Evolutionary conservation across 176 grass and related monocot species (phyloP).

Genomic region (Raddia distichophylla): DNA sequence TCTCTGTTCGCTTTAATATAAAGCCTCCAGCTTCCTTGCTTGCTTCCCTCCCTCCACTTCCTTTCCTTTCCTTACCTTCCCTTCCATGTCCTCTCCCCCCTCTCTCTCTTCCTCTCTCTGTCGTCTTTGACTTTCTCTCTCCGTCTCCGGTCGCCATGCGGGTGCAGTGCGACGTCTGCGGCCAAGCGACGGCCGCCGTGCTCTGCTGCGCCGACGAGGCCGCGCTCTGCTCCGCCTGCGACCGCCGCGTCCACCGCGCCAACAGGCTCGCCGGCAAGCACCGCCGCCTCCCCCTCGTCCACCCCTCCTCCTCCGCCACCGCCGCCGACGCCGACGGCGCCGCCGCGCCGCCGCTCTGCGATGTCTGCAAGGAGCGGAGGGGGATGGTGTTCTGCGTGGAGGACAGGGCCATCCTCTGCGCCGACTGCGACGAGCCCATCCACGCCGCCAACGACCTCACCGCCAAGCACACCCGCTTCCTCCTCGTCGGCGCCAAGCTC

Average conservation of each 20-base stretch:
- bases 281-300: slow-evolving; percentile 65
- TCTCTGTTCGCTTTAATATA: neutral
- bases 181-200: slow-evolving; percentile 59
- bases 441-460: slow-evolving; percentile 82
- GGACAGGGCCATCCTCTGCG: slow-evolving; percentile 95
- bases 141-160: slow-evolving; percentile 51
- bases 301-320: neutral
- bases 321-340: too few relatives aligned
- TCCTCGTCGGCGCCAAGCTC: slow-evolving; percentile 77
- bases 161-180: slow-evolving; percentile 84
- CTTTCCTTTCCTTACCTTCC: slow-evolving; percentile 30
- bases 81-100: neutral
- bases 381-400: slow-evolving; percentile 94
- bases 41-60: slow-evolving; percentile 10
- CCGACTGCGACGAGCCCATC: slow-evolving; percentile 81
- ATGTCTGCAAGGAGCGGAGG: slow-evolving; percentile 79
- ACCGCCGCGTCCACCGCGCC: slow-evolving; percentile 73
- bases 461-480: slow-evolving; percentile 88
- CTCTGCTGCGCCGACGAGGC: slow-evolving; percentile 95
- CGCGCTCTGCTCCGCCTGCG: slow-evolving; percentile 78
- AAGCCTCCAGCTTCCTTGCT: neutral
- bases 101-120: slow-evolving; percentile 4
- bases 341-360: slow-evolving; percentile 53
- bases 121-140: neutral
- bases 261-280: slow-evolving; percentile 89